These are phyloP conservation scores for Diaporthe australafricana DNA, from an alignment of 2,329 filamentous ascomycete species.

Conservation along the genomic window DNA sequence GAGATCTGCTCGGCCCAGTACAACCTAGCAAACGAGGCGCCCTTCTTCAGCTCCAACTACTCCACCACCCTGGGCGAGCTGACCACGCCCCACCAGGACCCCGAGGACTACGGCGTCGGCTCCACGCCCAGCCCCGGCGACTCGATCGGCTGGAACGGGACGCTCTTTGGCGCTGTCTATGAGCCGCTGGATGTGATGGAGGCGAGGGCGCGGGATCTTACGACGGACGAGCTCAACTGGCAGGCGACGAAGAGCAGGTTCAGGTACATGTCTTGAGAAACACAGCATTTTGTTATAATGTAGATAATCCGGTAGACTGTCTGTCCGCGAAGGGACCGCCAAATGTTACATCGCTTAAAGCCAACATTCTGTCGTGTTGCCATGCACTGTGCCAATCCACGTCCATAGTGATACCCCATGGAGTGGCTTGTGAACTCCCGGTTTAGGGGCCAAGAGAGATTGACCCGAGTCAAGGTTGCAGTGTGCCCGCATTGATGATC, in stretches of 20 bases:
- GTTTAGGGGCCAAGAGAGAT: conserved; percentile 5
- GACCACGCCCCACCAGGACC: conserved; percentile 35
- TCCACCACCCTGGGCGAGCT: conserved; percentile 29
- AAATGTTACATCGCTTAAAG: neutral
- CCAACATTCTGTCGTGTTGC: neutral
- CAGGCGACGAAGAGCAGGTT: conserved; percentile 7
- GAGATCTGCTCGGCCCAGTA: conserved; percentile 31
- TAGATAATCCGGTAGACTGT: neutral
- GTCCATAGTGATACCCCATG: neutral
- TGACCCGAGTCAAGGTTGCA: neutral
- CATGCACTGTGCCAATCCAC: neutral
- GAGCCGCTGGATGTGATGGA: conserved; percentile 33
- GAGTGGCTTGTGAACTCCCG: neutral
- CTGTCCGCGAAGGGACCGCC: neutral
- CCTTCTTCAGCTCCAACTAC: conserved; percentile 37
- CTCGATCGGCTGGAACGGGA: conserved; percentile 36
- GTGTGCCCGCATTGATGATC: neutral
- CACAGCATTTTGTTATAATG: neutral
- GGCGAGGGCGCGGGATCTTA: conserved; percentile 35
- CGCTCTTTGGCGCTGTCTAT: conserved; percentile 23
- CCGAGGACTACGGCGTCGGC: conserved; percentile 28
- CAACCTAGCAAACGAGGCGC: conserved; percentile 36
- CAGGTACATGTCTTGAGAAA: conserved; percentile 26
- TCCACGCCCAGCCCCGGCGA: conserved; percentile 4
- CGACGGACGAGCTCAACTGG: conserved; percentile 27